Conservation (phyloP, 352 stramenopile genomes). For the Poterioochromonas sp. region DNA sequence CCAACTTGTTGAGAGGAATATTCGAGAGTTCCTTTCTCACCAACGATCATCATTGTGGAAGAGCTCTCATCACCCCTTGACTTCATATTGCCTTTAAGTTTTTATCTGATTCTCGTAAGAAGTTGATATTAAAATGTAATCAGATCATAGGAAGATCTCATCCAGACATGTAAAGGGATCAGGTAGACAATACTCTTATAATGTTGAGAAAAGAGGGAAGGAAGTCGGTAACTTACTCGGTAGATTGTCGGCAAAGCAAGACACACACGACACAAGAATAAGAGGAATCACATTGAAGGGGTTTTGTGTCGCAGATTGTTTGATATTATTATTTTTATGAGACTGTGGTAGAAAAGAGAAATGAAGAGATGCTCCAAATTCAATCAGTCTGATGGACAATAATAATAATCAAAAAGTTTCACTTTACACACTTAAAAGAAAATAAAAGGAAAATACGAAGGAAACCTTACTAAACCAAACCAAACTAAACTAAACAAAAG, state of each 20-base stretch:
- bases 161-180: slow-evolving; percentile 11
- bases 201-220: slow-evolving; percentile 13
- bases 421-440: too few species aligned
- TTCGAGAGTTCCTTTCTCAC: slow-evolving; percentile 10
- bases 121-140: slow-evolving; percentile 19
- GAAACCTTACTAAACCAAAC: too few species aligned
- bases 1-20: slow-evolving; percentile 19
- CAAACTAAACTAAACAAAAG: too few species aligned
- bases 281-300: too few species aligned
- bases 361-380: too few species aligned
- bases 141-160: slow-evolving; percentile 13
- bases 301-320: too few species aligned
- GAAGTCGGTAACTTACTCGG: slow-evolving; percentile 10
- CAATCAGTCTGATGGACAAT: too few species aligned
- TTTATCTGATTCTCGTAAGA: slow-evolving; percentile 15
- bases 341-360: too few species aligned
- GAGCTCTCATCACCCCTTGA: slow-evolving; percentile 8
- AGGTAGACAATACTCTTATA: slow-evolving; percentile 15
- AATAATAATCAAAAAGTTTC: too few species aligned
- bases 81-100: slow-evolving; percentile 15
- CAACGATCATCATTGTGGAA: slow-evolving; percentile 14
- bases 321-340: too few species aligned
- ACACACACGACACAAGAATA: slow-evolving; percentile 8
- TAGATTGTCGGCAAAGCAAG: slow-evolving; percentile 11
- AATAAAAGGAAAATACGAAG: too few species aligned